Evolutionary conservation across 768 basidiomycete species (phyloP).

Genomic region (Gyrodon lividus): DNA sequence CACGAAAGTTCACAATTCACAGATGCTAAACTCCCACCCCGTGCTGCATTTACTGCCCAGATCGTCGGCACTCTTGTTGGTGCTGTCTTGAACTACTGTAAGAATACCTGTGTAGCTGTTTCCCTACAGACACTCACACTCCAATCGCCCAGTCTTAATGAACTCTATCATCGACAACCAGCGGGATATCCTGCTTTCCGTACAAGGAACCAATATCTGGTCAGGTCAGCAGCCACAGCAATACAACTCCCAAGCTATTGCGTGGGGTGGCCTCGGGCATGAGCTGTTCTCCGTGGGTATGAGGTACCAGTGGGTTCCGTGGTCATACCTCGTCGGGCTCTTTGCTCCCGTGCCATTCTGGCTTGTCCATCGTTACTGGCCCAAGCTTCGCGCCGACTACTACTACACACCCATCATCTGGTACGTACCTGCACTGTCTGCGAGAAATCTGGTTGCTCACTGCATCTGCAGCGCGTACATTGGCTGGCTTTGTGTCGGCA

Average conservation of each 20-base stretch:
- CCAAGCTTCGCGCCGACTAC: conserved; percentile 27
- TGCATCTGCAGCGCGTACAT: conserved; percentile 9
- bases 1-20: conserved; percentile 36
- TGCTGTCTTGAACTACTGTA: conserved; percentile 45
- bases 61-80: conserved; percentile 56
- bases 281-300: conserved; percentile 32
- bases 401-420: conserved; percentile 32
- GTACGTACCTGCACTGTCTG: conserved; percentile 12
- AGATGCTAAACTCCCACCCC: conserved; percentile 59
- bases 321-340: conserved; percentile 34
- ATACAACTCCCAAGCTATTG: conserved; percentile 35
- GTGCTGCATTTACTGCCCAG: conserved; percentile 61
- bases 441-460: not conserved
- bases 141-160: conserved; percentile 52
- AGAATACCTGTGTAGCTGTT: not conserved
- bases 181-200: conserved; percentile 48
- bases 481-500: conserved; percentile 23
- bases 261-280: conserved; percentile 39
- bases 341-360: conserved; percentile 41
- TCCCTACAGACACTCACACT: not conserved
- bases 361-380: conserved; percentile 37
- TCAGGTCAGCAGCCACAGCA: conserved; percentile 31
- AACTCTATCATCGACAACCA: conserved; percentile 55
- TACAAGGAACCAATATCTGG: conserved; percentile 48
- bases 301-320: conserved; percentile 42